These are phyloP conservation scores for Diversispora eburnea DNA, from an alignment of 192 early-diverging fungal species.

Conservation along the genomic window DNA sequence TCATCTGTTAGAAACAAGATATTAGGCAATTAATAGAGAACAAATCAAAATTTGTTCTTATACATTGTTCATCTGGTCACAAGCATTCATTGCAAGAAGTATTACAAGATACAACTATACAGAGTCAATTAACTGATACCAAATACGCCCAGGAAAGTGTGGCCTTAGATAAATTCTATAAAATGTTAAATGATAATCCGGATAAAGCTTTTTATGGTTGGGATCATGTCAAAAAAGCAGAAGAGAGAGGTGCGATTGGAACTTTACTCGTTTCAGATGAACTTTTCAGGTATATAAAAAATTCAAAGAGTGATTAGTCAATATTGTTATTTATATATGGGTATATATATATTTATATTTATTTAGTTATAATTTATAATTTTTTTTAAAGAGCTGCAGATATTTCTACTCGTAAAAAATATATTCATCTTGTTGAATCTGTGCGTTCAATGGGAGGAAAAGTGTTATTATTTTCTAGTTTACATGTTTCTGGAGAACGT, in stretches of 20 bases:
- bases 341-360: not conserved
- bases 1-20: conserved; percentile 59
- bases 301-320: not conserved
- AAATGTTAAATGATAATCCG: conserved; percentile 84
- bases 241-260: conserved; percentile 81
- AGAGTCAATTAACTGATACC: conserved; percentile 79
- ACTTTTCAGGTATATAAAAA: conserved; percentile 65
- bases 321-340: too few species aligned
- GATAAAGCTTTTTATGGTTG: conserved; percentile 92
- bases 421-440: conserved; percentile 82
- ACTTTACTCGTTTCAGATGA: conserved; percentile 90
- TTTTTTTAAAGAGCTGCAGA: conserved; percentile 65
- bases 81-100: conserved; percentile 95
- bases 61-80: conserved; percentile 94
- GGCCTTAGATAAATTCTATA: conserved; percentile 81
- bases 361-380: conserved; percentile 12
- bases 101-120: conserved; percentile 80
- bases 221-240: conserved; percentile 79
- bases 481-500: conserved; percentile 96
- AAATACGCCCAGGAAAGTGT: conserved; percentile 84
- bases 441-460: conserved; percentile 71
- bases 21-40: conserved; percentile 82
- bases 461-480: conserved; percentile 84
- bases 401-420: conserved; percentile 76
- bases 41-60: conserved; percentile 78